Evolutionary conservation across 208 protist genomes (phyloP).

Genomic region (Leishmania mexicana): DNA sequence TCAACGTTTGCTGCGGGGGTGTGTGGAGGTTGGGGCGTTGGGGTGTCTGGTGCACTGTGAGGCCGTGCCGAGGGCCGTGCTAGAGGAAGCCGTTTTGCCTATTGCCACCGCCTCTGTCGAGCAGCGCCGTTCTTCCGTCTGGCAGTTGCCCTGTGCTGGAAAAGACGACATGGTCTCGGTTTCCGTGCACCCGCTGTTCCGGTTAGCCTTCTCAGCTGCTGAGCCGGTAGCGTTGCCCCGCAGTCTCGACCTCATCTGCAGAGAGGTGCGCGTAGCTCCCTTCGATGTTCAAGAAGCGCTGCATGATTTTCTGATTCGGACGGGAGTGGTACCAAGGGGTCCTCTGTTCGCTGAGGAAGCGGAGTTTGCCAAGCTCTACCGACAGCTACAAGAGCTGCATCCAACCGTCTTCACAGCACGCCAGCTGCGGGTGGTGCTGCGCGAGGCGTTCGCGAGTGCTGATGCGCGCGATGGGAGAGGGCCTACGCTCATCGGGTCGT

Average conservation of each 20-base stretch:
- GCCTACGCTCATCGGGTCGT: not conserved
- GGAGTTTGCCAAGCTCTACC: conserved; percentile 61
- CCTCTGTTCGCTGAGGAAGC: conserved; percentile 30
- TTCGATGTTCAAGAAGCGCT: conserved; percentile 42
- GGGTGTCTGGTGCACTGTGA: conserved; percentile 71
- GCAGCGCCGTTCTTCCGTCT: conserved; percentile 14
- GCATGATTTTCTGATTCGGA: conserved; percentile 40
- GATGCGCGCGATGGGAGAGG: not conserved
- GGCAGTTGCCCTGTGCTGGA: conserved; percentile 18
- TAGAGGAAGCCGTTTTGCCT: conserved; percentile 21
- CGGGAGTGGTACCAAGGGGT: conserved; percentile 13
- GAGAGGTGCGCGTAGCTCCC: conserved; percentile 12
- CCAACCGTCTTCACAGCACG: conserved; percentile 52
- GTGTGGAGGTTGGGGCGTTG: conserved; percentile 59
- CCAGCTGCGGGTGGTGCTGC: conserved; percentile 46
- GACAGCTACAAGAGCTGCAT: conserved; percentile 49
- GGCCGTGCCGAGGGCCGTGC: conserved; percentile 18
- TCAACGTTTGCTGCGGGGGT: conserved; percentile 53
- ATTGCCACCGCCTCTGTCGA: conserved; percentile 11
- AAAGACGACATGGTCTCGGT: conserved; percentile 3
- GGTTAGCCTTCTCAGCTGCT: conserved; percentile 10
- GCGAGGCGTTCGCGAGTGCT: conserved; percentile 25
- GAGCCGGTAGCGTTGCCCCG: conserved; percentile 9
- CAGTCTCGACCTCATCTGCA: conserved; percentile 17
- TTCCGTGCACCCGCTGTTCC: conserved; percentile 32